phyloP scores from a whole-genome alignment of 176 grass and related monocot genomes.

The Saccharum spontaneum region DNA sequence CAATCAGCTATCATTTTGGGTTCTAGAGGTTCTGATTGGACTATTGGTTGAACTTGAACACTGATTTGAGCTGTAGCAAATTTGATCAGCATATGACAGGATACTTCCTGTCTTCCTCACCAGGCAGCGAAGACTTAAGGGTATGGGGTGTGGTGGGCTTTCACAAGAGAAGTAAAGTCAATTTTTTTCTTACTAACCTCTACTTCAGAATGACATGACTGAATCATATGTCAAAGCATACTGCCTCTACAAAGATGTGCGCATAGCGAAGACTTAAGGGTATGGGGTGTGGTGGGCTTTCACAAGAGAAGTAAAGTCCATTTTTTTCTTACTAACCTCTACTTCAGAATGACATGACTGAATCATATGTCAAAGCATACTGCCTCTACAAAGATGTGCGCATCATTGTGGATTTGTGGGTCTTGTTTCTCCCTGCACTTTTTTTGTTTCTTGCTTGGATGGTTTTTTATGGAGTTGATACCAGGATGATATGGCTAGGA shows the following conservation, averaged over 20 bases:
- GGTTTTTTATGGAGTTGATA: no score
- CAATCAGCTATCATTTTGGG: conserved; percentile 8
- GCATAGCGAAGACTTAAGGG: neutral
- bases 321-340: conserved; percentile 7
- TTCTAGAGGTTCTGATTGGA: conserved; percentile 17
- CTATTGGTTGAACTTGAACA: neutral
- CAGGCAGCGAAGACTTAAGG: neutral
- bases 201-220: conserved; percentile 6
- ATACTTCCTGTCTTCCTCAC: neutral
- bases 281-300: neutral
- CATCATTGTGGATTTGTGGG: conserved; percentile 40
- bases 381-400: conserved; percentile 7
- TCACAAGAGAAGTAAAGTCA: neutral
- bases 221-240: conserved; percentile 8
- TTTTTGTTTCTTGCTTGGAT: conserved; percentile 33
- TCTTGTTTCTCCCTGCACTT: neutral
- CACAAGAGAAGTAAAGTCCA: neutral
- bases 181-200: neutral
- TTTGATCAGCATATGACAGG: conserved; percentile 13
- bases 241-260: conserved; percentile 18
- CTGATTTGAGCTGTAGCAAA: conserved; percentile 3
- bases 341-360: conserved; percentile 3
- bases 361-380: conserved; percentile 6
- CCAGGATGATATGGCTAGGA: no score
- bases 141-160: neutral